phyloP scores from a whole-genome alignment of 768 basidiomycete species.

The Lactarius hatsudake region DNA sequence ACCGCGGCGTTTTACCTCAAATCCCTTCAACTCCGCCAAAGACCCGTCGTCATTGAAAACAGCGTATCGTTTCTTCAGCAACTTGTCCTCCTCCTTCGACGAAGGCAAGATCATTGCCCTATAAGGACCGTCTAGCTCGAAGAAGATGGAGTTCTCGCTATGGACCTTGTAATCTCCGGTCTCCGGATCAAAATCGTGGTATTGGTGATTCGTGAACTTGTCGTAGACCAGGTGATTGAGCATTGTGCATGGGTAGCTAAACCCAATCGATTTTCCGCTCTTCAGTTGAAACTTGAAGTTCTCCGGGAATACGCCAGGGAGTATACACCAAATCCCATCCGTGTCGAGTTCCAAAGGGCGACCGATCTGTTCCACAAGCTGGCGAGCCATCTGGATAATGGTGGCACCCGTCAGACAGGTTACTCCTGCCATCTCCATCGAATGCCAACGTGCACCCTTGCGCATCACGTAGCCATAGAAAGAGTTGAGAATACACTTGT shows the following conservation, averaged over 20 bases:
- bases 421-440: conserved; percentile 99
- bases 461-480: conserved; percentile 99
- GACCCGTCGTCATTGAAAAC: conserved; percentile 98
- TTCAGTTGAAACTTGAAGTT: conserved; percentile 93
- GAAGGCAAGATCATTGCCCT: conserved; percentile 98
- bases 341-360: conserved; percentile 97
- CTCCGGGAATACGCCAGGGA: conserved; percentile 96
- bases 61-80: conserved; percentile 97
- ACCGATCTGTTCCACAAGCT: conserved; percentile 96
- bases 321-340: conserved; percentile 99
- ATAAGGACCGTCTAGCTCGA: conserved; percentile 98
- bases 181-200: conserved; percentile 85
- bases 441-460: conserved; percentile 98
- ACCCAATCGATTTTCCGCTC: conserved; percentile 80
- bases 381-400: conserved; percentile 98
- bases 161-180: conserved; percentile 83
- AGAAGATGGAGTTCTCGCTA: conserved; percentile 98
- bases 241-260: conserved; percentile 99
- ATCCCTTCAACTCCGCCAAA: conserved; percentile 97
- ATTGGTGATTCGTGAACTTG: conserved; percentile 95
- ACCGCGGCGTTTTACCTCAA: conserved; percentile 97
- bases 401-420: conserved; percentile 96
- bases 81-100: conserved; percentile 98
- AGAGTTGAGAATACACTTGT: conserved; percentile 99
- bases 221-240: conserved; percentile 96